phyloP scores from a whole-genome alignment of 306 rosid genomes.

The Casuarina glauca region DNA sequence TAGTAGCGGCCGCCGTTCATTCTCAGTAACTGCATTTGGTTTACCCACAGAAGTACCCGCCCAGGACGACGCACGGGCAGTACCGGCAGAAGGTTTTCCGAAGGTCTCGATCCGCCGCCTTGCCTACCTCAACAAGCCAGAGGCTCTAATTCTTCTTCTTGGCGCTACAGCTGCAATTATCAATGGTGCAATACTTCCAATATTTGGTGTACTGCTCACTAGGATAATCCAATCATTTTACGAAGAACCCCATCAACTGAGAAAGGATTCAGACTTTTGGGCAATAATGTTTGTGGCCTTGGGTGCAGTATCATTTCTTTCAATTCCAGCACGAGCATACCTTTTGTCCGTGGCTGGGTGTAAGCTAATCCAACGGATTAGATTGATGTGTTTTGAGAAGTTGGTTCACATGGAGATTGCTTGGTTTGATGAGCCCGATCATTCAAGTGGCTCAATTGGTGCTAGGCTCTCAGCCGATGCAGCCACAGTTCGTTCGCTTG shows the following conservation, averaged over 20 bases:
- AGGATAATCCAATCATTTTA: constrained; percentile 6
- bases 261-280: constrained; percentile 12
- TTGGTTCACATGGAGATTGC: constrained; percentile 50
- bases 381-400: constrained; percentile 51
- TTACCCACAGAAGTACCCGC: constrained; percentile 6
- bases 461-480: constrained; percentile 65
- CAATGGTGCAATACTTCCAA: constrained; percentile 8
- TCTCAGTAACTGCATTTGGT: constrained; percentile 18
- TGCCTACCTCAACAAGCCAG: constrained; percentile 15
- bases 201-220: background rate
- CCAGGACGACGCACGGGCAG: background rate
- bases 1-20: constrained; percentile 5
- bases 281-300: constrained; percentile 38
- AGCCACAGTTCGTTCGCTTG: constrained; percentile 49
- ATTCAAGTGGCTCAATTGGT: constrained; percentile 55
- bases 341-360: constrained; percentile 51
- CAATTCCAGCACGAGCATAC: constrained; percentile 48
- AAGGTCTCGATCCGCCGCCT: constrained; percentile 8
- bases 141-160: constrained; percentile 8
- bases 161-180: constrained; percentile 5
- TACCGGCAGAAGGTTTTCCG: background rate
- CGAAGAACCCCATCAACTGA: background rate
- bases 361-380: constrained; percentile 47
- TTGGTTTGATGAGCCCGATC: constrained; percentile 33
- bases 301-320: constrained; percentile 39